Evolutionary conservation across 257 asterid species (phyloP).

Genomic region (Fraxinus excelsior): DNA sequence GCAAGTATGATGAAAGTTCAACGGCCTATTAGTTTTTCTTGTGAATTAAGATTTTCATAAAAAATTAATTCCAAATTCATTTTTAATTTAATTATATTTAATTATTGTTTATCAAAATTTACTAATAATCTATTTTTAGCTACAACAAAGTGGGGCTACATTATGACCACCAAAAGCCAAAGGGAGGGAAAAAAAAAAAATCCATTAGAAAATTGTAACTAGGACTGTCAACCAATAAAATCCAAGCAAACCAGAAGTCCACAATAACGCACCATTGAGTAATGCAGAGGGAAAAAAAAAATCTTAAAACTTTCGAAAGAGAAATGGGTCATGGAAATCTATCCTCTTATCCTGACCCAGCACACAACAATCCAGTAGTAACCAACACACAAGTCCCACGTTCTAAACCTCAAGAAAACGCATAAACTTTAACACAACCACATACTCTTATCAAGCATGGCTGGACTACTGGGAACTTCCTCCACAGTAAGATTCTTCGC

Average conservation of each 20-base stretch:
- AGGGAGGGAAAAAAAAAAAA: too few species aligned
- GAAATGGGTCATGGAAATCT: constrained; percentile 42
- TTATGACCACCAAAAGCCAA: too few species aligned
- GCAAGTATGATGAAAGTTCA: too few species aligned
- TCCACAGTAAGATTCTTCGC: constrained; percentile 48
- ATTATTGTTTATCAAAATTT: too few species aligned
- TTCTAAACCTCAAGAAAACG: constrained; percentile 1
- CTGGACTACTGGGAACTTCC: constrained; percentile 54
- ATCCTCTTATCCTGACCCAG: constrained; percentile 67
- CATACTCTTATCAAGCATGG: constrained; percentile 34
- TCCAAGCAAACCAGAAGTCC: neutral
- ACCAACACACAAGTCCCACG: constrained; percentile 18
- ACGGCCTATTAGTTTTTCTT: too few species aligned
- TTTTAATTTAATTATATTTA: too few species aligned
- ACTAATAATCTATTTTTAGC: too few species aligned
- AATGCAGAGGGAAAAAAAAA: neutral
- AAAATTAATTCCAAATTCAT: too few species aligned
- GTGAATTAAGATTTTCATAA: too few species aligned
- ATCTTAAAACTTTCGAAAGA: neutral
- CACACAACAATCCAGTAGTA: constrained; percentile 26
- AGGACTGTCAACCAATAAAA: neutral
- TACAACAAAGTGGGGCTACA: too few species aligned
- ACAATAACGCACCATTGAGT: neutral
- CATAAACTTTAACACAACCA: neutral
- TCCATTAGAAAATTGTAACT: neutral